A percentile compares a stretch with the other conserved stretches of the same genome.
These are phyloP conservation scores for Tolypocladium album DNA, from an alignment of 2,329 filamentous ascomycete species.

Conservation along the genomic window DNA sequence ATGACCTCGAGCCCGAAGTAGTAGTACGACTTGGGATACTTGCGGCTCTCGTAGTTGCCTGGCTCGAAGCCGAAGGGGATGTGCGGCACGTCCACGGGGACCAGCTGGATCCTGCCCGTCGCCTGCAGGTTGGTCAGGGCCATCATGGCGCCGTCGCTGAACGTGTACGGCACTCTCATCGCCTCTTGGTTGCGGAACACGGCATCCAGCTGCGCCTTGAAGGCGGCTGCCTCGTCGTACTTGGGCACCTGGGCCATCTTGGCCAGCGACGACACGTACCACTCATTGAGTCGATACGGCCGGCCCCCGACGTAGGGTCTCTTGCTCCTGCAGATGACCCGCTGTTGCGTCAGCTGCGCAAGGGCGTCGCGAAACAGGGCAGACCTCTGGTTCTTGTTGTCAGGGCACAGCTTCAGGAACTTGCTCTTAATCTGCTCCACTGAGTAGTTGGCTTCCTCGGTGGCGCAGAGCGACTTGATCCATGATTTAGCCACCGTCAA, in stretches of 20 bases:
- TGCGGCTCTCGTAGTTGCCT: constrained; percentile 59
- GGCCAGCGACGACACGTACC: constrained; percentile 44
- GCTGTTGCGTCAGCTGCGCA: constrained; percentile 34
- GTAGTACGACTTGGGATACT: constrained; percentile 54
- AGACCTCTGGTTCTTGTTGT: constrained; percentile 27
- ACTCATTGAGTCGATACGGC: constrained; percentile 52
- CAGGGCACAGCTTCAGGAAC: constrained; percentile 36
- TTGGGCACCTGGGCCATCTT: constrained; percentile 44
- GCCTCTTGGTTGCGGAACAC: constrained; percentile 33
- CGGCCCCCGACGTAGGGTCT: constrained; percentile 46
- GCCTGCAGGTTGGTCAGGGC: constrained; percentile 56
- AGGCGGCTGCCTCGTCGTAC: constrained; percentile 44
- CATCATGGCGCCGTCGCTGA: constrained; percentile 56
- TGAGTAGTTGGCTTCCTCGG: constrained; percentile 36
- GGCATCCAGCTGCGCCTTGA: constrained; percentile 50
- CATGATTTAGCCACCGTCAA: constrained; percentile 42
- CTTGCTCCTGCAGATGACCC: constrained; percentile 50
- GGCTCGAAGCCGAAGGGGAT: constrained; percentile 63
- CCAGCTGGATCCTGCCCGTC: constrained; percentile 42
- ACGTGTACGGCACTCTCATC: constrained; percentile 41
- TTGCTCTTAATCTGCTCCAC: constrained; percentile 36
- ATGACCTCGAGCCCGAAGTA: constrained; percentile 51
- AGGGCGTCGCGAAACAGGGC: constrained; percentile 37
- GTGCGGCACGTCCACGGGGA: constrained; percentile 42
- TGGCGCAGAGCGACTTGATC: constrained; percentile 48